phyloP scores from a whole-genome alignment of 1,139 yeast genomes.

The Saccharomyces hybrid region DNA sequence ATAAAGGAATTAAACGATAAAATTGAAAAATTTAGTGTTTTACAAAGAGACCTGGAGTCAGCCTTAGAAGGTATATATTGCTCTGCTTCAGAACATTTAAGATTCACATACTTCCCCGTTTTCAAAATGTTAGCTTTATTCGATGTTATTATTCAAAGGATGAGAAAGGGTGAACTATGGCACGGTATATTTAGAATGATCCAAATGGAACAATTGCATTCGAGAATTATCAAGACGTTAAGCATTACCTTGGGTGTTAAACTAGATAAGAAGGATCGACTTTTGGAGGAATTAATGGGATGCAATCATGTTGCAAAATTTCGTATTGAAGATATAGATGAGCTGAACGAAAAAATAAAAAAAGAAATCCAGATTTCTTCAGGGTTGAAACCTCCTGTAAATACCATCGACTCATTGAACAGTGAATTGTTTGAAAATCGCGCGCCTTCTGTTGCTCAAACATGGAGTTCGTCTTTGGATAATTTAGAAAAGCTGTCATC shows the following conservation, averaged over 20 bases:
- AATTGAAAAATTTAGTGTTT: slow-evolving; percentile 15
- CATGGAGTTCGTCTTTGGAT: slow-evolving; percentile 7
- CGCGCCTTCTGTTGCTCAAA: neutral
- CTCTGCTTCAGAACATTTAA: slow-evolving; percentile 22
- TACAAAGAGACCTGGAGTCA: slow-evolving; percentile 15
- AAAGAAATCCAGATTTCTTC: neutral
- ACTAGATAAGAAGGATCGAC: slow-evolving; percentile 10
- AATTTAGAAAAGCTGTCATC: slow-evolving; percentile 17
- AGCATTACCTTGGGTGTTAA: slow-evolving; percentile 17
- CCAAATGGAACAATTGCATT: slow-evolving; percentile 10
- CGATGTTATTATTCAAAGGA: slow-evolving; percentile 25
- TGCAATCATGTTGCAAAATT: slow-evolving; percentile 13
- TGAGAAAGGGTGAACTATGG: slow-evolving; percentile 24
- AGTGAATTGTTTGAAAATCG: neutral
- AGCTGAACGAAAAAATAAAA: neutral
- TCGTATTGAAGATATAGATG: slow-evolving; percentile 1
- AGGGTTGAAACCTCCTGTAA: neutral
- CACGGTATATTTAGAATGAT: slow-evolving; percentile 17
- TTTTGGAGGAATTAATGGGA: slow-evolving; percentile 13
- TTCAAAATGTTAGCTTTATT: slow-evolving; percentile 29
- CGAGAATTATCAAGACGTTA: slow-evolving; percentile 14
- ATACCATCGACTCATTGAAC: neutral
- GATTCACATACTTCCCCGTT: slow-evolving; percentile 29
- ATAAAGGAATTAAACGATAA: slow-evolving; percentile 15
- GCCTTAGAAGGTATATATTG: slow-evolving; percentile 20